A percentile compares a stretch with the other conserved stretches of the same genome.
Evolutionary conservation across 176 grass and related monocot species (phyloP).

Genomic region (Hyparrhenia diplandra): DNA sequence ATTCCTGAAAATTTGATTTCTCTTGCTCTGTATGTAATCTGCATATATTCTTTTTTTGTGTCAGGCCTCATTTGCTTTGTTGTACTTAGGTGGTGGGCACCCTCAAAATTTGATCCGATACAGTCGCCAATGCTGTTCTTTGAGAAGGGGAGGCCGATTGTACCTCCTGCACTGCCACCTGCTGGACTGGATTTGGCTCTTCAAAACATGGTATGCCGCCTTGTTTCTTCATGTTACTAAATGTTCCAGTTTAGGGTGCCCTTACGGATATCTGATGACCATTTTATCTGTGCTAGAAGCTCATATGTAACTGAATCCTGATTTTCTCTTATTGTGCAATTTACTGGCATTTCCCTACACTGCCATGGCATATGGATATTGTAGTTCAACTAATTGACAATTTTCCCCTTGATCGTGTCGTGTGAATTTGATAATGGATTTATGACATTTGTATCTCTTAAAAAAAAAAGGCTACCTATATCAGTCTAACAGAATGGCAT

Average conservation of each 20-base stretch:
- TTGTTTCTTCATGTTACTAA: neutral
- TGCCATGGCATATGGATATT: neutral
- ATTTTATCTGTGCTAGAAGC: neutral
- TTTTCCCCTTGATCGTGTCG: neutral
- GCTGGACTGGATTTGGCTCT: constrained; percentile 75
- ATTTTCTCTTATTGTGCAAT: neutral
- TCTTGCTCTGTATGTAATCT: neutral
- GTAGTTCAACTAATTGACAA: neutral
- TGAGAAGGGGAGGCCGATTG: constrained; percentile 64
- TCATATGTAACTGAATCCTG: neutral
- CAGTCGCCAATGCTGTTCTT: constrained; percentile 86
- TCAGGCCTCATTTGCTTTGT: neutral
- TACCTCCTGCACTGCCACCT: constrained; percentile 63
- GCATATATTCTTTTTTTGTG: neutral
- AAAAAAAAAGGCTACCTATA: neutral
- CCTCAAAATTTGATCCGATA: constrained; percentile 82
- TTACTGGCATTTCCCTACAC: neutral
- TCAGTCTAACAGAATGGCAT: neutral
- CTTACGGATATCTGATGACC: neutral
- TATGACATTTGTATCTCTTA: neutral
- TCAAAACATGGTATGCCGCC: constrained; percentile 66
- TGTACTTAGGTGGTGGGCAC: constrained; percentile 74
- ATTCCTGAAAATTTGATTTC: neutral
- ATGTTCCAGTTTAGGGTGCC: neutral
- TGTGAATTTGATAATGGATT: neutral